Evolutionary conservation across 305 asterid genomes (phyloP).

Genomic region (Lippia alba): DNA sequence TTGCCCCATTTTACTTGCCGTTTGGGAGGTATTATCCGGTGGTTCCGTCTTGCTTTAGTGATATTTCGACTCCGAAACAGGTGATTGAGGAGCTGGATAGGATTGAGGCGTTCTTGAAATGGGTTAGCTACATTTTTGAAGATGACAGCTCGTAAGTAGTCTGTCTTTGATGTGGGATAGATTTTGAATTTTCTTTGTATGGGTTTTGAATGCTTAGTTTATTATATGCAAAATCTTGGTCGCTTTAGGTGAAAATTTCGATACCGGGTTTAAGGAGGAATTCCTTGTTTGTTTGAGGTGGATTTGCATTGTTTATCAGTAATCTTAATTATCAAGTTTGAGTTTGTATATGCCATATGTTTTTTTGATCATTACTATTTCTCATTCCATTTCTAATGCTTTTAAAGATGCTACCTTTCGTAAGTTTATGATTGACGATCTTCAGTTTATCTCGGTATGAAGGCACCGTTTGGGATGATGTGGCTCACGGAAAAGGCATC

Average conservation of each 20-base stretch:
- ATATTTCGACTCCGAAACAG: conserved; percentile 62
- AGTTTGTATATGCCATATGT: neutral
- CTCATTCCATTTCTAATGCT: conserved; percentile 6
- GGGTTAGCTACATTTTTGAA: conserved; percentile 91
- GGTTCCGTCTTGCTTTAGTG: conserved; percentile 64
- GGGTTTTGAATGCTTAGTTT: conserved; percentile 12
- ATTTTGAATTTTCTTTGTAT: conserved; percentile 9
- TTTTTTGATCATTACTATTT: conserved; percentile 10
- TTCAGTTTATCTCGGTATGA: conserved; percentile 65
- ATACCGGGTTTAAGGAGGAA: conserved; percentile 2
- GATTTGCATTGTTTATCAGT: neutral
- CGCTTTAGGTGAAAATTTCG: conserved; percentile 16
- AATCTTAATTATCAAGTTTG: neutral
- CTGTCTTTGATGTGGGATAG: neutral
- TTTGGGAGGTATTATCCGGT: conserved; percentile 81
- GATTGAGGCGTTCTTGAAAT: conserved; percentile 87
- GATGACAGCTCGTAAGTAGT: conserved; percentile 90
- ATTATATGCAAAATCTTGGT: conserved; percentile 2
- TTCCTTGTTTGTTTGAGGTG: conserved; percentile 17
- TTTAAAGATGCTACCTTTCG: conserved; percentile 3
- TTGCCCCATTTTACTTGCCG: conserved; percentile 92
- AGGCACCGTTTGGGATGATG: conserved; percentile 99
- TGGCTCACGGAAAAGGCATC: conserved; percentile 98
- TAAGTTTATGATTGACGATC: conserved; percentile 25
- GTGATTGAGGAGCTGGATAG: conserved; percentile 96